Evolutionary conservation across 345 rosid genomes (phyloP), one percentile per base, ranked within the genome.

Genomic region (Camelina hispida): DNA sequence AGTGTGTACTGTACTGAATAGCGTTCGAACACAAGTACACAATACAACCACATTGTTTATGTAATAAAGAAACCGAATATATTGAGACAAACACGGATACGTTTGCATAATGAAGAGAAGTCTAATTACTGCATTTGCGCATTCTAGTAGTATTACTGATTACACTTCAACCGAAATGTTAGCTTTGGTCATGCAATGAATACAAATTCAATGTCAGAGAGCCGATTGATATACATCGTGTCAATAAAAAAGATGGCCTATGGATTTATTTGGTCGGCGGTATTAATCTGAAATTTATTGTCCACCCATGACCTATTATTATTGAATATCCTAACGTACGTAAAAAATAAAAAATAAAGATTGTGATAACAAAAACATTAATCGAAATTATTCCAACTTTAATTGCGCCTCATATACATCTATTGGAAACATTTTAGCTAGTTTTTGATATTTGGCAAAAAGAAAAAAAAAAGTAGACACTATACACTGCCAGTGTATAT

Each of bases 251-350:
- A 38, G 68, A 53, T 62, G 69, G 42, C 42, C 50, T 22, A n/a
- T 34, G 18, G 5, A 62, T 62, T 43, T 69, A 9, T 34, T 7
- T 69, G 70, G 75, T 69, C 70, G 70, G 80, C 23, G 6, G 58
- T 53, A 38, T 42, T 51, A 37, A 25, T 58, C 68, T 40, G 30
- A 58, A 62, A 75, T 59, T 59, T 51, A 68, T 75, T 68, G 14
- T 35, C 54, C 11, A 48, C 14, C 20, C 63, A 58, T 32, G 40
- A 53, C 46, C 9, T 37, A 9, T 37, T 37, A 9, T 37, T 34
- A 30, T 44, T 43, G 1, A 18, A 25, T 48, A 62, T 23, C 30
- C 30, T 28, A 28, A 28, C 30, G 30, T 28, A 28, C 30, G 30
- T 28, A 28, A 4, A 28, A 4, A 28, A 4, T 4, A 4, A 28